Conservation (phyloP, 202 grass and related monocot genomes). For the Tripidium arundinaceum region DNA sequence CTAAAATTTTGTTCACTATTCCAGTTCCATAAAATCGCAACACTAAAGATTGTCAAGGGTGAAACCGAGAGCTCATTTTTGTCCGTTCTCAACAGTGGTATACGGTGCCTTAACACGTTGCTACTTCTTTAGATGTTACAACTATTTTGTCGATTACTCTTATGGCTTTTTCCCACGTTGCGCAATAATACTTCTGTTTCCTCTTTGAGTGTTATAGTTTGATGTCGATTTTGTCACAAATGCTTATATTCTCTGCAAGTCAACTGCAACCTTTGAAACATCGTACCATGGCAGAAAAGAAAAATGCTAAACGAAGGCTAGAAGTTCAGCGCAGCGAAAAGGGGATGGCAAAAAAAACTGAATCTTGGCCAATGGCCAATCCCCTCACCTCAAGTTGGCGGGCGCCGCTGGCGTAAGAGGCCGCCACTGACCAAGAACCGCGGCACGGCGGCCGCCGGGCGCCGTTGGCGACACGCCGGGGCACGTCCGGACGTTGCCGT, state of each 20-base stretch:
- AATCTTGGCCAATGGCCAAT: background rate
- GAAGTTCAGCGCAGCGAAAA: background rate
- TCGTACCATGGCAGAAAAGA: background rate
- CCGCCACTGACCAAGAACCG: slow-evolving; percentile 17
- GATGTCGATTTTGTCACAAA: no score
- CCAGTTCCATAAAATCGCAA: no score
- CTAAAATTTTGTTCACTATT: no score
- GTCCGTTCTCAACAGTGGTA: no score
- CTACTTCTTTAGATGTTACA: no score
- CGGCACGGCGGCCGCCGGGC: background rate
- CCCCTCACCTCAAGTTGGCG: slow-evolving; percentile 55
- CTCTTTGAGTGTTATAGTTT: no score
- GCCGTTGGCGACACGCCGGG: slow-evolving; percentile 40
- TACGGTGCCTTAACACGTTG: no score
- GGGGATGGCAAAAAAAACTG: background rate
- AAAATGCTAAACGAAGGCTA: background rate
- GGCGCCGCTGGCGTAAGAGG: slow-evolving; percentile 21
- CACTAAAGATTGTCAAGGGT: no score
- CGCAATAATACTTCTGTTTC: no score
- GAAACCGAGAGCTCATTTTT: no score
- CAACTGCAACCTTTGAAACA: background rate
- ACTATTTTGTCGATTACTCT: no score
- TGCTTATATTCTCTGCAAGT: background rate
- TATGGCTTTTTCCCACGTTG: no score
- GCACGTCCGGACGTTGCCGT: slow-evolving; percentile 37